A percentile compares a stretch with the other conserved stretches of the same genome.
Evolutionary conservation across 805 yeast genomes (phyloP).

Genomic region (Metschnikowia cubensis): DNA sequence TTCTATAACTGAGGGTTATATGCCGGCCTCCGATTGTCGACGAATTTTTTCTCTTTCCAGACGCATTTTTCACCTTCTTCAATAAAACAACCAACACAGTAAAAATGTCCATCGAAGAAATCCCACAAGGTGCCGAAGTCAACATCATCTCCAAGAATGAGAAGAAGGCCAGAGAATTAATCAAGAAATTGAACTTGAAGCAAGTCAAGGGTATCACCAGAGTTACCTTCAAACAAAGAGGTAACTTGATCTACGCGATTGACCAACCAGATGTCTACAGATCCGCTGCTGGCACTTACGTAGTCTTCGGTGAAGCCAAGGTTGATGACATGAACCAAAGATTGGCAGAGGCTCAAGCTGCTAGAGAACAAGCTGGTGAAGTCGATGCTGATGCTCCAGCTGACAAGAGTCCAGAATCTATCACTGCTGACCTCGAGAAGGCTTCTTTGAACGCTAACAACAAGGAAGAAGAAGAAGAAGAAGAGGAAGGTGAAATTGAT

Average conservation of each 20-base stretch:
- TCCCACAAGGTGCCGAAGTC: conserved; percentile 82
- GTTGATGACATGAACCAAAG: conserved; percentile 89
- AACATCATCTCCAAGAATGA: conserved; percentile 83
- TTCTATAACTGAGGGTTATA: neutral
- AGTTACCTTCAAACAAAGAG: conserved; percentile 92
- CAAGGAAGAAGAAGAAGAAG: conserved; percentile 48
- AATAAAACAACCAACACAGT: neutral
- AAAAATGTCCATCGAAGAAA: conserved; percentile 49
- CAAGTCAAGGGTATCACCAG: conserved; percentile 88
- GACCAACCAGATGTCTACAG: conserved; percentile 93
- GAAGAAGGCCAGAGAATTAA: conserved; percentile 89
- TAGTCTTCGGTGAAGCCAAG: conserved; percentile 97
- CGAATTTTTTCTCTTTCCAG: neutral
- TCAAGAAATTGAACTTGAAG: conserved; percentile 85
- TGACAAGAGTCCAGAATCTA: conserved; percentile 69
- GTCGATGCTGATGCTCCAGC: conserved; percentile 30
- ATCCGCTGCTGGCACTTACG: conserved; percentile 88
- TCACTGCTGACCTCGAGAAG: conserved; percentile 77
- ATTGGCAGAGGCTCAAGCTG: conserved; percentile 75
- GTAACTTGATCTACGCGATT: conserved; percentile 85
- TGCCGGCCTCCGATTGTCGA: neutral
- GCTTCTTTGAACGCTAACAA: conserved; percentile 49
- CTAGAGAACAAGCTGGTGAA: conserved; percentile 55
- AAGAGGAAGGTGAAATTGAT: conserved; percentile 73
- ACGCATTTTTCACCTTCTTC: neutral